These are phyloP conservation scores for Saccharomyces mikatae DNA, from an alignment of 805 yeast genomes.

Conservation along the genomic window DNA sequence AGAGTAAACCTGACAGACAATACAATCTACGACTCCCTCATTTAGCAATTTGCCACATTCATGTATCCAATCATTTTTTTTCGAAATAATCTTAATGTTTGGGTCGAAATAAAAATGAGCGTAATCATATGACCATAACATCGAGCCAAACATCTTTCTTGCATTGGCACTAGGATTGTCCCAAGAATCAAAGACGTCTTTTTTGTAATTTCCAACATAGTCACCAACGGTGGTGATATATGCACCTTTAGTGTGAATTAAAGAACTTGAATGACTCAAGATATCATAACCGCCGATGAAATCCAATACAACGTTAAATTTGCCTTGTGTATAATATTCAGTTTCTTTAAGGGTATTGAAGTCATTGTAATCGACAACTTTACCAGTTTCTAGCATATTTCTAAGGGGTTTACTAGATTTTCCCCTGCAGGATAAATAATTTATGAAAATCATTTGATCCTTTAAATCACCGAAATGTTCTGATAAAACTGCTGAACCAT, in stretches of 20 bases:
- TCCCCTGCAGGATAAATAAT: slow-evolving; percentile 29
- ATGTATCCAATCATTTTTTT: slow-evolving; percentile 33
- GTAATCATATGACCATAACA: slow-evolving; percentile 33
- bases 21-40: slow-evolving; percentile 38
- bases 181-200: slow-evolving; percentile 32
- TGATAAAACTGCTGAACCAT: slow-evolving; percentile 38
- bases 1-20: slow-evolving; percentile 48
- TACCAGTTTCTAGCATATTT: slow-evolving; percentile 28
- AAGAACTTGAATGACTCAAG: slow-evolving; percentile 34
- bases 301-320: slow-evolving; percentile 62
- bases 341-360: slow-evolving; percentile 22
- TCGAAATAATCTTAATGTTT: slow-evolving; percentile 19
- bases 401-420: slow-evolving; percentile 27
- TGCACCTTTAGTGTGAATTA: slow-evolving; percentile 42
- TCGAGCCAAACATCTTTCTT: slow-evolving; percentile 30
- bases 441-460: slow-evolving; percentile 33
- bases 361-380: slow-evolving; percentile 28
- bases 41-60: slow-evolving; percentile 40
- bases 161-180: slow-evolving; percentile 31
- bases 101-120: slow-evolving; percentile 31
- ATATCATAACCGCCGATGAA: slow-evolving; percentile 60
- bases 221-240: slow-evolving; percentile 64
- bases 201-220: slow-evolving; percentile 33
- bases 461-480: slow-evolving; percentile 34
- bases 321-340: slow-evolving; percentile 32